Percentiles rank a stretch among this genome's conserved stretches.
These are phyloP conservation scores for Kockovaella imperatae DNA, from an alignment of 768 basidiomycete species.

Conservation along the genomic window DNA sequence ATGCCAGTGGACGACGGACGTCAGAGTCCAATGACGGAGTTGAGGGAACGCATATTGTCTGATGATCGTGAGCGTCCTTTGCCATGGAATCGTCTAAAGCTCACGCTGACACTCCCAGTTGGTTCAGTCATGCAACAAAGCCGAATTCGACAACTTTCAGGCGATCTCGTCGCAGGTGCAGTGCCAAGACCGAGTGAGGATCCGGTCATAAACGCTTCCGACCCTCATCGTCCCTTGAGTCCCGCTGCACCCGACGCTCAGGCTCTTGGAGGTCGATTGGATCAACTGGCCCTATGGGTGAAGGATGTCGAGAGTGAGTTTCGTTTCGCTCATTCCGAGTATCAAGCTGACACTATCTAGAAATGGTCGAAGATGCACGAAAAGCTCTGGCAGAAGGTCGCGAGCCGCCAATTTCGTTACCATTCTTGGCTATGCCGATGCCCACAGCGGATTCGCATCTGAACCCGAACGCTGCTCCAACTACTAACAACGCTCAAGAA, in stretches of 20 bases:
- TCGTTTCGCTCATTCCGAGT: background rate
- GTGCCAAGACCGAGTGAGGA: too few species aligned
- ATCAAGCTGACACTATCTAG: background rate
- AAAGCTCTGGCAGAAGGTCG: slow-evolving; percentile 36
- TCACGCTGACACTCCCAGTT: slow-evolving; percentile 1
- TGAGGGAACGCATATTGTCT: slow-evolving; percentile 19
- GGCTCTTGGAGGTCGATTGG: slow-evolving; percentile 18
- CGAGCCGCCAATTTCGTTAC: slow-evolving; percentile 30
- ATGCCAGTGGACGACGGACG: slow-evolving; percentile 1
- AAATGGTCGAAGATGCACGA: slow-evolving; percentile 40
- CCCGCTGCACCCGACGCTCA: background rate
- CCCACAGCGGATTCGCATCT: background rate
- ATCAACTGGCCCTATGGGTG: slow-evolving; percentile 29
- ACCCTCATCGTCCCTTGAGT: background rate
- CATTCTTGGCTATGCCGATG: slow-evolving; percentile 14
- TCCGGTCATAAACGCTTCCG: background rate
- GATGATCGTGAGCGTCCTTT: slow-evolving; percentile 15
- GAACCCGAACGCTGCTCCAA: background rate
- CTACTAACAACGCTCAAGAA: background rate
- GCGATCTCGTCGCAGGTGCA: background rate
- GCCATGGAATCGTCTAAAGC: slow-evolving; percentile 15
- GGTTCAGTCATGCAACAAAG: background rate
- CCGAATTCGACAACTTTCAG: background rate
- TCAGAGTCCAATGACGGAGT: slow-evolving; percentile 12
- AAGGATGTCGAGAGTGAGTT: slow-evolving; percentile 30